Evolutionary conservation across 2,329 filamentous ascomycete species (phyloP).

Genomic region (Thyridium curvatum): DNA sequence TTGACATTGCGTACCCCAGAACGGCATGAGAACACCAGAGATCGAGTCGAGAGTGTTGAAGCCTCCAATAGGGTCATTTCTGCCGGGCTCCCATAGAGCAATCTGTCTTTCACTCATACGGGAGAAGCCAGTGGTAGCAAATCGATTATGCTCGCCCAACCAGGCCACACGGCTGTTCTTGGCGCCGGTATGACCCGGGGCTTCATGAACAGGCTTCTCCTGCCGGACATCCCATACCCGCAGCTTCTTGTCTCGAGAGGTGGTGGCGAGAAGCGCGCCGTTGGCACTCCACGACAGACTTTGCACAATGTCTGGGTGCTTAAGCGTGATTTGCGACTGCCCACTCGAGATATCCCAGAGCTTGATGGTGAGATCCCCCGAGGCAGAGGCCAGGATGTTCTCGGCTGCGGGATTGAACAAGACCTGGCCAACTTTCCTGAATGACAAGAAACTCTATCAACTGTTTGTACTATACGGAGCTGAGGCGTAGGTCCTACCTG

Average conservation of each 20-base stretch:
- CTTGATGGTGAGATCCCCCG: slow-evolving; percentile 91
- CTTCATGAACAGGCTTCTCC: slow-evolving; percentile 80
- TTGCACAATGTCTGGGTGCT: slow-evolving; percentile 88
- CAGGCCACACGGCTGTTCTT: slow-evolving; percentile 97
- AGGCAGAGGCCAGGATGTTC: slow-evolving; percentile 90
- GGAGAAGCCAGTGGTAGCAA: slow-evolving; percentile 95
- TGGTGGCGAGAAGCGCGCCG: slow-evolving; percentile 81
- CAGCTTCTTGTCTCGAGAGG: slow-evolving; percentile 96
- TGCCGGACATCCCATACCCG: slow-evolving; percentile 96
- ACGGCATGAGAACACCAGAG: slow-evolving; percentile 97
- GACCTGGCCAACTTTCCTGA: slow-evolving; percentile 93
- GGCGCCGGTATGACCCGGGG: slow-evolving; percentile 79
- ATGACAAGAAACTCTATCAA: slow-evolving; percentile 10
- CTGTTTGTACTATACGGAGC: too few species aligned
- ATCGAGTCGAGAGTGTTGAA: slow-evolving; percentile 91
- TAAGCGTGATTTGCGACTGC: slow-evolving; percentile 67
- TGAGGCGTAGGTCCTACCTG: slow-evolving; percentile 46
- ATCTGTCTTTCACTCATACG: slow-evolving; percentile 97
- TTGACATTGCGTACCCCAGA: slow-evolving; percentile 64
- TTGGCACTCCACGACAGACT: slow-evolving; percentile 93
- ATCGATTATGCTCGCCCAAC: slow-evolving; percentile 94
- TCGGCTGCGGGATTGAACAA: slow-evolving; percentile 96
- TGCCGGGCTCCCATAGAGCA: slow-evolving; percentile 89
- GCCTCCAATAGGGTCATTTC: slow-evolving; percentile 78
- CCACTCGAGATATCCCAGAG: slow-evolving; percentile 88